Base-by-base conservation (phyloP, 2,329 filamentous ascomycete species). In the Purpureocillium lavendulum region DNA sequence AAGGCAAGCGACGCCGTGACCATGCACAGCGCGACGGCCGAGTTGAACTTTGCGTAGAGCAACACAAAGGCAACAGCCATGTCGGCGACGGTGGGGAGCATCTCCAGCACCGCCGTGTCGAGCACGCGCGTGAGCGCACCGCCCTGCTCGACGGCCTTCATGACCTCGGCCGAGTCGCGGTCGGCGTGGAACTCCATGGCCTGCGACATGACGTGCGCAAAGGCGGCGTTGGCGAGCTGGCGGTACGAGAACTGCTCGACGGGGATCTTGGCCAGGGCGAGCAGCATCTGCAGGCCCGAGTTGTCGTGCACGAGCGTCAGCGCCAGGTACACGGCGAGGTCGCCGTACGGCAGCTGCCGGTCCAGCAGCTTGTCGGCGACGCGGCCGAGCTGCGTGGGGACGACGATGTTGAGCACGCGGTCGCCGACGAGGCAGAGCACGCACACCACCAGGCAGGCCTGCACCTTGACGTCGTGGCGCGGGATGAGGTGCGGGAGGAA, bases 171-270 rank as follows among this genome's bases (percentile, higher is more conserved):
- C 1, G 77, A 79, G 39, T 75, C 70, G 46, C 82, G 81, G 36
- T 71, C 70, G 14, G 77, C 75, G 52, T 87, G 82, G 40, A 84
- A 86, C 44, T 84, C 79, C 62, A 81, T 81, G 0, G 78, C 81
- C 1, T 85, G 65, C n/a, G 64, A 67, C 70, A 87, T 78, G 28
- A 86, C 70, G 42, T 86, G 80, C 41, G 71, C 67, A 53, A 84
- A 86, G 0, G 80, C 74, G 2, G 76, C 69, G 2, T 72, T 72
- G 10, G 70, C 73, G 35, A 86, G 67, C 14, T 69, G 66, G 35
- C 70, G 65, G 45, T 80, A 77, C 3, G 59, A 60, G 13, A 56
- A 62, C 29, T 61, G 58, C 47, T 53, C 50, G 10, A 61, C 59
- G 0, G 59, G 58, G 1, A 61, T 58, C 33, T 59, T 60, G 35